Evolutionary conservation across 2,329 filamentous ascomycete species (phyloP).

Genomic region (Paraphoma sp.): DNA sequence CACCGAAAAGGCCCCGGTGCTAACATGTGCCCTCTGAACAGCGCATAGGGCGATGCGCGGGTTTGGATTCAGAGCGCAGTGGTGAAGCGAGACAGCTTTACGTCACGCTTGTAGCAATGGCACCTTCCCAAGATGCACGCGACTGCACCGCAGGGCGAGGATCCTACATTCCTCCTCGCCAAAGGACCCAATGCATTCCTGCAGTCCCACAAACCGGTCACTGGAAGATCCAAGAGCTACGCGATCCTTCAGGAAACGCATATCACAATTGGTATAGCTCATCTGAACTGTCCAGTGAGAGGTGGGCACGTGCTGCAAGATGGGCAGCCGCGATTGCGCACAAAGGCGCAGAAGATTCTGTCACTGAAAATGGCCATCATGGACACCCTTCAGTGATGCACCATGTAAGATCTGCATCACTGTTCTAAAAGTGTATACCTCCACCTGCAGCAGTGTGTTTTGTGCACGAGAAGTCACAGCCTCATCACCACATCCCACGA

Average conservation of each 20-base stretch:
- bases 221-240: slow-evolving; percentile 11
- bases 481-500: slow-evolving; percentile 7
- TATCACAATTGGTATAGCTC: slow-evolving; percentile 13
- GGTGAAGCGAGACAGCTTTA: not conserved
- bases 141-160: not conserved
- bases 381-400: not conserved
- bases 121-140: not conserved
- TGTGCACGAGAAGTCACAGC: not conserved
- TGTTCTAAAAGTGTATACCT: not conserved
- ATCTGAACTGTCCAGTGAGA: slow-evolving; percentile 6
- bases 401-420: not conserved
- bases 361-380: not conserved
- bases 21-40: not conserved
- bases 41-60: not conserved
- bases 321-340: not conserved
- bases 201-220: slow-evolving; percentile 2
- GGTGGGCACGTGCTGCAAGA: slow-evolving; percentile 7
- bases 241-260: slow-evolving; percentile 17
- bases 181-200: not conserved
- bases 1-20: slow-evolving; percentile 4
- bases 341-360: not conserved
- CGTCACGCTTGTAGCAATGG: not conserved
- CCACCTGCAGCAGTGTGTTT: not conserved
- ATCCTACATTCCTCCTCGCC: not conserved
- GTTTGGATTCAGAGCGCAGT: not conserved